Base-by-base conservation (phyloP, 2,329 filamentous ascomycete species). In the Aspergillus arachidicola region DNA sequence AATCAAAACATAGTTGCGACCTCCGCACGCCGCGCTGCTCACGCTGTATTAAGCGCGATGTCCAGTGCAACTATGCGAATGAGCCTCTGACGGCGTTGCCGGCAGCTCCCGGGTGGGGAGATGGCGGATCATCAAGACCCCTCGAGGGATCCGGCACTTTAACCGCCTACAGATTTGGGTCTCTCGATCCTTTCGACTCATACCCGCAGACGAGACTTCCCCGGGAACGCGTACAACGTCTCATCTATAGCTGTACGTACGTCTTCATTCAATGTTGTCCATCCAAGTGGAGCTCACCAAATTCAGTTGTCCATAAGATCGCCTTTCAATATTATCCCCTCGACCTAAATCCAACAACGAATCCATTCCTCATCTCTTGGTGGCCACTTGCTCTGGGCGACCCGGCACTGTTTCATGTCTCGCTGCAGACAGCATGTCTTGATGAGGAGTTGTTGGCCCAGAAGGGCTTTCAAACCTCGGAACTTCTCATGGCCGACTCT, bases 251-350 rank as follows among this genome's bases (percentile, higher is more conserved):
- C 67, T 87, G 85, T 87, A 79, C 64, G 78, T 79, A 26, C 50
- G 2, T 41, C 56, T 28, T 50, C 6, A 41, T 28, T 54, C 50
- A 12, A 36, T 19, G 12, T n/a, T n/a, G 36, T 16, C 14, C 28
- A 21, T 43, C n/a, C 51, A 32, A 11, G 21, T 11, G 23, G 60
- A 57, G 68, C 74, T 73, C 45, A 61, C 45, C 3, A n/a, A 36
- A 32, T 46, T 14, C 59, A 86, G 85, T 88, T 64, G 74, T 87
- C 4, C 79, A 82, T 48, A 86, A 83, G 51, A 87, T 88, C 54
- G 84, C 85, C 0, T 87, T 87, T 57, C 82, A 87, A 65, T 87
- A 87, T 68, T 87, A 87, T 67, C 86, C 85, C 0, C 75, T 87
- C 23, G 86, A 87, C 58, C 74, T 86, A 9, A 81, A 78, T 63